A percentile compares a stretch with the other conserved stretches of the same genome.
Evolutionary conservation across 2,329 filamentous ascomycete genomes (phyloP).

Genomic region (Pezizomycotina sp.): DNA sequence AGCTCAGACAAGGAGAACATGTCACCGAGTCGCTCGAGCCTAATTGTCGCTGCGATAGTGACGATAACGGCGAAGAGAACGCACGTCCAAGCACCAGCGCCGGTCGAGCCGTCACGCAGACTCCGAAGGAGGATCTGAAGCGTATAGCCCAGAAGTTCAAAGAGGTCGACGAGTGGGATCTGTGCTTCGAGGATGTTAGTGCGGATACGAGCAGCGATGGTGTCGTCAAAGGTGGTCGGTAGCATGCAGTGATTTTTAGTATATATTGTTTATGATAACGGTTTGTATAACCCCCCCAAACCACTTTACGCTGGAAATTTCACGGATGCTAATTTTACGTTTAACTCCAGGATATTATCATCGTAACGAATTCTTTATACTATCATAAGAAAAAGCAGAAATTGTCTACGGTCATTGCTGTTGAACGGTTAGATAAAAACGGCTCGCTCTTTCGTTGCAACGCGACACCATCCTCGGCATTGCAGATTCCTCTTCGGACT

Average conservation of each 20-base stretch:
- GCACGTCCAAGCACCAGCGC: constrained; percentile 2
- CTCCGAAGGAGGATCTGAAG: constrained; percentile 23
- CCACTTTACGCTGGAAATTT: no score
- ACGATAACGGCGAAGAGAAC: constrained; percentile 5
- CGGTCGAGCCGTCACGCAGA: constrained; percentile 16
- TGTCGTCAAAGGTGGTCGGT: constrained; percentile 8
- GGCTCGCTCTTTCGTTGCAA: no score
- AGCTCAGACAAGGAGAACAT: constrained; percentile 19
- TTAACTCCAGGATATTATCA: no score
- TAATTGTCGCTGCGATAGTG: constrained; percentile 3
- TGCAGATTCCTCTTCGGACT: no score
- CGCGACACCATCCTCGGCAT: no score
- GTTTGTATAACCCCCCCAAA: no score
- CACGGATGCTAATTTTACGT: no score
- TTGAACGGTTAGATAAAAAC: no score
- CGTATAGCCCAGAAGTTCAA: constrained; percentile 12
- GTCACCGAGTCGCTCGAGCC: constrained; percentile 9
- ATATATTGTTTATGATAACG: no score
- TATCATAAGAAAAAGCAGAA: no score
- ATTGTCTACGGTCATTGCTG: no score
- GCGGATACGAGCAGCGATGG: constrained; percentile 13
- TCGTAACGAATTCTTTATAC: no score
- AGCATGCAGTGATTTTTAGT: not conserved
- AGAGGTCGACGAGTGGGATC: constrained; percentile 16
- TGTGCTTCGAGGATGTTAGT: constrained; percentile 25